A percentile compares a stretch with the other conserved stretches of the same genome.
Conservation (phyloP, 371 early-diverging fungal species). For the Rhizopus delemar region DNA sequence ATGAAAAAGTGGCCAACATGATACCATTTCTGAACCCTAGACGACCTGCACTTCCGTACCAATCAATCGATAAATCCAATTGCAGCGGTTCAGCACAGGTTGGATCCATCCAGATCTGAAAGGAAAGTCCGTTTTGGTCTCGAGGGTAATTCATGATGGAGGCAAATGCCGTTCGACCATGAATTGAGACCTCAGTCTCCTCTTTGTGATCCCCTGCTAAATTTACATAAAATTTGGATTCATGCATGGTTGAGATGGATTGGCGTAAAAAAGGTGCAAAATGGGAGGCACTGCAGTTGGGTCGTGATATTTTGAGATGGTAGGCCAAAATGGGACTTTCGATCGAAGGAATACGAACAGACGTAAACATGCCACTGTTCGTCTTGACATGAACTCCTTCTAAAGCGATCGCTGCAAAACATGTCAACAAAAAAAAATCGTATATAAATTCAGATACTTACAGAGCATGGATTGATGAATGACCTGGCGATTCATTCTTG, state of each 20-base stretch:
- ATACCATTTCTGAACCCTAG: slow-evolving; percentile 74
- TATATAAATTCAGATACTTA: slow-evolving; percentile 11
- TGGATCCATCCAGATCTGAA: slow-evolving; percentile 76
- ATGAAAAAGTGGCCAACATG: slow-evolving; percentile 67
- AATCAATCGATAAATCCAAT: slow-evolving; percentile 63
- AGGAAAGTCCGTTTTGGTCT: slow-evolving; percentile 52
- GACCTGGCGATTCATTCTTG: slow-evolving; percentile 27
- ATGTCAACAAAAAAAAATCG: neutral
- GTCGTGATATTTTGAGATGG: slow-evolving; percentile 52
- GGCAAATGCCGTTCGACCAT: slow-evolving; percentile 70
- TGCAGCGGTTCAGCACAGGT: slow-evolving; percentile 53
- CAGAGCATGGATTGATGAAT: slow-evolving; percentile 53
- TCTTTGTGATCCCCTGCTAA: slow-evolving; percentile 24
- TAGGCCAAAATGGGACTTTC: slow-evolving; percentile 66
- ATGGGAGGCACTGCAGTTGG: slow-evolving; percentile 38
- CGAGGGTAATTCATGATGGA: slow-evolving; percentile 32
- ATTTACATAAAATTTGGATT: slow-evolving; percentile 71
- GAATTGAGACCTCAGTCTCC: slow-evolving; percentile 64
- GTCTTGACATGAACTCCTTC: slow-evolving; percentile 39
- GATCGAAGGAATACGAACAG: slow-evolving; percentile 58
- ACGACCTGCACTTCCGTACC: slow-evolving; percentile 75
- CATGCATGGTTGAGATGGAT: slow-evolving; percentile 71
- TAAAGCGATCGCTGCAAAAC: slow-evolving; percentile 34
- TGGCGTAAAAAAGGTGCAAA: slow-evolving; percentile 68
- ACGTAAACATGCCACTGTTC: slow-evolving; percentile 46